These are phyloP conservation scores for Apophysomyces elegans DNA, from an alignment of 371 early-diverging fungal genomes.

Conservation along the genomic window DNA sequence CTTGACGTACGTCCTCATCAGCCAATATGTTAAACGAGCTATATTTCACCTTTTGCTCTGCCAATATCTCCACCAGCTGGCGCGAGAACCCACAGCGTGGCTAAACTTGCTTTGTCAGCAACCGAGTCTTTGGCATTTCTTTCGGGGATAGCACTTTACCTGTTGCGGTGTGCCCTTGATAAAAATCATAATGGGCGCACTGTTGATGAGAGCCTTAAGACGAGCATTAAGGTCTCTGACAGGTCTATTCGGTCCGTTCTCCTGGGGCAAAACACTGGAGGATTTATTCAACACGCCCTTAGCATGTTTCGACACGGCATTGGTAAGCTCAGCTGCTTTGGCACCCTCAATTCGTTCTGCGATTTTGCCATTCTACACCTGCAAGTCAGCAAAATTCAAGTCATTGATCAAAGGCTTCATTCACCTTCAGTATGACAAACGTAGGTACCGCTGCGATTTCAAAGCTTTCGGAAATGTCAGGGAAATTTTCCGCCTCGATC, in stretches of 20 bases:
- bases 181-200: conserved; percentile 85
- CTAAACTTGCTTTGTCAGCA: conserved; percentile 25
- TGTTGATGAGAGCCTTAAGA: conserved; percentile 69
- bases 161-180: conserved; percentile 92
- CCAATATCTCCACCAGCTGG: conserved; percentile 71
- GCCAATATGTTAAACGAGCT: conserved; percentile 89
- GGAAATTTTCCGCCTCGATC: conserved; percentile 92
- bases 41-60: conserved; percentile 71
- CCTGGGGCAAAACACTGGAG: conserved; percentile 34
- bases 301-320: conserved; percentile 72
- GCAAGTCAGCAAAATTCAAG: neutral
- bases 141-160: conserved; percentile 25
- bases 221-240: conserved; percentile 68
- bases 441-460: conserved; percentile 94
- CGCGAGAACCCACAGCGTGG: conserved; percentile 82
- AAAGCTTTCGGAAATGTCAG: conserved; percentile 84
- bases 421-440: conserved; percentile 82
- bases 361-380: conserved; percentile 63
- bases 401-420: neutral
- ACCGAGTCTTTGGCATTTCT: conserved; percentile 1
- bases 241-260: conserved; percentile 26
- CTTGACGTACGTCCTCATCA: conserved; percentile 87
- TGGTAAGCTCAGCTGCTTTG: conserved; percentile 80
- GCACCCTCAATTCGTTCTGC: conserved; percentile 88
- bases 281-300: conserved; percentile 55